Base-by-base conservation (phyloP, 352 stramenopile species). In the Pythium vanterpoolii region DNA sequence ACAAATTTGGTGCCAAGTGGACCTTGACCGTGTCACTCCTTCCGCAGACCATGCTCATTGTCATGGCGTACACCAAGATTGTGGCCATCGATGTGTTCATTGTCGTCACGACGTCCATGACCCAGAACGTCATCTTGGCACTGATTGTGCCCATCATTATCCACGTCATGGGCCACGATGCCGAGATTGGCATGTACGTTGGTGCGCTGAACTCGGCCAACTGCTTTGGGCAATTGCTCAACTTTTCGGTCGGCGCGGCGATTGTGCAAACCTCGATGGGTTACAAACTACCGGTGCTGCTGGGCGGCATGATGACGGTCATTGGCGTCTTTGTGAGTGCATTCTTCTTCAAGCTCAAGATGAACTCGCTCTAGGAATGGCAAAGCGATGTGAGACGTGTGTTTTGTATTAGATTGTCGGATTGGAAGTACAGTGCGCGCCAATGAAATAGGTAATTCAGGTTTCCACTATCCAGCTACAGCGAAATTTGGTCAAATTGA, bases 131-230 rank as follows among this genome's bases (percentile, higher is more conserved):
- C 13, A 50, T 87, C 34, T 84, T 84, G 31, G 68, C 81, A 2
- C 55, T 89, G 33, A 39, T 39, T 8, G 33, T 39, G 33, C 33
- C 79, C 33, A 14, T 39, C 8, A 39, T 39, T 14, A 39, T 39
- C 33, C 33, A 39, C 33, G 33, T 39, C 8, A 8, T 39, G 8
- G 33, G 33, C 8, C 8, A 39, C 8, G 14, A 39, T 8, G 33
- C 33, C 14, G 33, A 39, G 8, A 39, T 90, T 38, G 83, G 83
- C 21, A 83, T 92, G 68, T 89, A 85, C 51, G 76, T 88, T 13
- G 79, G 83, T 2, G 79, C 83, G 4, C 68, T 90, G 23, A 90
- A 90, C 67, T 90, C 79, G 34, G 77, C 83, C 42, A 87, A 86
- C 57, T 90, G 79, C 58, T 30, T 87, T 1, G 78, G 79, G 8